Conservation (phyloP, 768 basidiomycete species). For the Leccinum olivaceopallidum region DNA sequence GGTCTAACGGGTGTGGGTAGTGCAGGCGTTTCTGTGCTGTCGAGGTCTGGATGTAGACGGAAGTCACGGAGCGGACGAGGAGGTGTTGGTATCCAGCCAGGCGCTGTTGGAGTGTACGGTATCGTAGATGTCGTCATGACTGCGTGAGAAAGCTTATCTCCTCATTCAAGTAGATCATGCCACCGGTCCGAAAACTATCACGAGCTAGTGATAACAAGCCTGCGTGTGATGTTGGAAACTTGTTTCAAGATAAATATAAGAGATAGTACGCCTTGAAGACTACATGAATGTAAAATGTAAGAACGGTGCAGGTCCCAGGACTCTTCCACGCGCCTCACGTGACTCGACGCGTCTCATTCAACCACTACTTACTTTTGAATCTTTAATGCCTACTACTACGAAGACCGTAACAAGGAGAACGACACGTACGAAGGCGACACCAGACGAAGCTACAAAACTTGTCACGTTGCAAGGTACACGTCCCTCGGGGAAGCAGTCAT, state of each 20-base stretch:
- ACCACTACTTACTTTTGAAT: background rate
- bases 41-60: slow-evolving; percentile 12
- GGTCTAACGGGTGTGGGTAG: slow-evolving; percentile 25
- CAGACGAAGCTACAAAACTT: slow-evolving; percentile 19
- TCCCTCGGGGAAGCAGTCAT: slow-evolving; percentile 31
- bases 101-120: slow-evolving; percentile 17
- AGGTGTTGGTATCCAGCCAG: slow-evolving; percentile 20
- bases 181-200: no score
- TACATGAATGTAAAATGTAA: no score
- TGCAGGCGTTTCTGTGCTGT: slow-evolving; percentile 7
- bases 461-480: slow-evolving; percentile 26
- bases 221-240: no score
- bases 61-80: slow-evolving; percentile 26
- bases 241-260: no score
- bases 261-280: no score
- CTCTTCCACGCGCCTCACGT: slow-evolving; percentile 13
- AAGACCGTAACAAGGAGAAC: slow-evolving; percentile 12
- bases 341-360: slow-evolving; percentile 11
- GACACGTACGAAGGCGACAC: slow-evolving; percentile 14
- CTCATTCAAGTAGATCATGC: no score
- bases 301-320: no score
- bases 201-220: no score
- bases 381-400: slow-evolving; percentile 14
- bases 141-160: background rate
- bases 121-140: slow-evolving; percentile 14